phyloP scores from a whole-genome alignment of 2,329 filamentous ascomycete species.

The Cladosporium phlei region DNA sequence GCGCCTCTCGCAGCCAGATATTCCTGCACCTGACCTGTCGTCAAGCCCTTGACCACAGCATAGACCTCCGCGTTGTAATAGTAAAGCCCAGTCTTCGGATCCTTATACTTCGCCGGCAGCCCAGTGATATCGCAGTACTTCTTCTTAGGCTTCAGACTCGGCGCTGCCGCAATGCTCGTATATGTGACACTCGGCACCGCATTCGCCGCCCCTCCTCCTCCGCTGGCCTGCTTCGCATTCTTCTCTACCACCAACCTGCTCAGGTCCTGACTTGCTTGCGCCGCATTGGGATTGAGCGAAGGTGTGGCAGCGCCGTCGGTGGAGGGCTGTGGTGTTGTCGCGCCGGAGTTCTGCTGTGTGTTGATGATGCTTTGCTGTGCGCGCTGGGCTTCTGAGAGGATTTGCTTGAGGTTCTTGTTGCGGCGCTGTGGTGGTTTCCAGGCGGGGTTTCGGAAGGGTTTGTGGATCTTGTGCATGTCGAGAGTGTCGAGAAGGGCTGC shows the following conservation, averaged over 20 bases:
- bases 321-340: conserved; percentile 56
- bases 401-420: conserved; percentile 98
- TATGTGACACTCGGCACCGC: conserved; percentile 68
- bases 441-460: conserved; percentile 81
- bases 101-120: conserved; percentile 81
- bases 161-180: conserved; percentile 93
- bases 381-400: conserved; percentile 80
- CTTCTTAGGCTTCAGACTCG: conserved; percentile 71
- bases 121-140: conserved; percentile 97
- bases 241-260: conserved; percentile 86
- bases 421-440: conserved; percentile 93
- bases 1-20: conserved; percentile 87
- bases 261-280: conserved; percentile 81
- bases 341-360: conserved; percentile 70
- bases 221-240: conserved; percentile 46
- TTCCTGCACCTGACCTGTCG: conserved; percentile 77
- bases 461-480: conserved; percentile 80
- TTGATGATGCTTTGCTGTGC: conserved; percentile 85
- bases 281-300: conserved; percentile 70
- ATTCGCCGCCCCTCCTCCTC: conserved; percentile 23
- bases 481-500: conserved; percentile 83
- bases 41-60: conserved; percentile 70
- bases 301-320: conserved; percentile 37
- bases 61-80: conserved; percentile 96
- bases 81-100: conserved; percentile 88